phyloP scores from a whole-genome alignment of 805 yeast species.

The Priceomyces fermenticarens region DNA sequence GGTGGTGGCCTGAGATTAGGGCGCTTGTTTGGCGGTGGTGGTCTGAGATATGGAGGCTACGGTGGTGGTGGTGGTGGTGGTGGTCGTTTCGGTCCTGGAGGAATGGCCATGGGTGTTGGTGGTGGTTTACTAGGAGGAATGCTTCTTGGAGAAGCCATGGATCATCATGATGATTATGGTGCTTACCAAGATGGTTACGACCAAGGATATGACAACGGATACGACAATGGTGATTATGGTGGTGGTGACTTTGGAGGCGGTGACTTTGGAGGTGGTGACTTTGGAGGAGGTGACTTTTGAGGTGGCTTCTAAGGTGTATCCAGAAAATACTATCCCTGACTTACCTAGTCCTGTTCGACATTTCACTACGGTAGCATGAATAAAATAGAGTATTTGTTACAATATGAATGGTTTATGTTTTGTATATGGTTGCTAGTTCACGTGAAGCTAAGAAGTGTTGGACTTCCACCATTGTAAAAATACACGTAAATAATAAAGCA shows the following conservation, averaged over 20 bases:
- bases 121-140: conserved; percentile 64
- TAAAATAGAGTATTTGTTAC: too few relatives aligned
- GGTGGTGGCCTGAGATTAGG: background rate
- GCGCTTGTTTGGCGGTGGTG: too few relatives aligned
- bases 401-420: background rate
- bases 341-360: too few relatives aligned
- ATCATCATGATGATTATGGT: conserved; percentile 15
- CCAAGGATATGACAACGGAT: conserved; percentile 28
- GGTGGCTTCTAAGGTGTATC: conserved; percentile 3
- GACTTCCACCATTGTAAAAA: too few relatives aligned
- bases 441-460: too few relatives aligned
- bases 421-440: too few relatives aligned
- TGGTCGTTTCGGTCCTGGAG: conserved; percentile 40
- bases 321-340: background rate
- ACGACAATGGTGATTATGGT: conserved; percentile 29
- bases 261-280: conserved; percentile 33
- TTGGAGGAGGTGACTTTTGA: conserved; percentile 30
- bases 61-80: conserved; percentile 21
- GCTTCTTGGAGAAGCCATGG: conserved; percentile 45
- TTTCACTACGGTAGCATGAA: too few relatives aligned
- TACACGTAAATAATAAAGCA: too few relatives aligned
- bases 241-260: conserved; percentile 41
- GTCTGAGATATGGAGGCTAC: background rate
- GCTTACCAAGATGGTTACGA: conserved; percentile 35
- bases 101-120: conserved; percentile 47